Conservation (phyloP, 768 basidiomycete species). For the Leccinum imitatum region DNA sequence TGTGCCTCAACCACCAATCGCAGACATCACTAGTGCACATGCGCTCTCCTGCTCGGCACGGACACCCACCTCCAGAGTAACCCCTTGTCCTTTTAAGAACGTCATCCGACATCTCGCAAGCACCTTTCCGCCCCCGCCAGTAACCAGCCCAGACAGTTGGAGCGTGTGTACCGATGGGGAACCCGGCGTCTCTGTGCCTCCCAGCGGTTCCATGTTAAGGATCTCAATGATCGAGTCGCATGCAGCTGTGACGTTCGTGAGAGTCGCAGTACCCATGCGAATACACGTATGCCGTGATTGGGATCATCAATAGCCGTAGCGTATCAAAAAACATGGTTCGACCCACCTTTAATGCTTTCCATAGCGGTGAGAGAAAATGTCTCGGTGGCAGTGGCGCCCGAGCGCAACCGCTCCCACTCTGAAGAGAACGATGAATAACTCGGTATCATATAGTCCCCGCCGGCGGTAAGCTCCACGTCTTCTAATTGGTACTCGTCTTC, state of each 20-base stretch:
- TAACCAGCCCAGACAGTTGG: slow-evolving; percentile 87
- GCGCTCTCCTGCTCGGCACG: slow-evolving; percentile 89
- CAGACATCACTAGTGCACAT: slow-evolving; percentile 84
- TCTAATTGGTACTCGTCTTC: slow-evolving; percentile 98
- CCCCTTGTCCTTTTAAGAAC: slow-evolving; percentile 83
- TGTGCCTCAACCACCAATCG: slow-evolving; percentile 65
- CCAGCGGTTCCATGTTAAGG: slow-evolving; percentile 94
- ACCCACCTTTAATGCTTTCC: slow-evolving; percentile 90
- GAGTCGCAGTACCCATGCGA: slow-evolving; percentile 12
- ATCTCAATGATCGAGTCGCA: slow-evolving; percentile 96
- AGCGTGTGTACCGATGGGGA: slow-evolving; percentile 91
- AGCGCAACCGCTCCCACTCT: slow-evolving; percentile 92
- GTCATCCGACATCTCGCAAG: slow-evolving; percentile 96
- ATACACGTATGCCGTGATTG: slow-evolving; percentile 15
- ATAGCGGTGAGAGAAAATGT: slow-evolving; percentile 91
- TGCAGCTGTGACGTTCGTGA: slow-evolving; percentile 58
- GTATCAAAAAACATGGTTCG: slow-evolving; percentile 8
- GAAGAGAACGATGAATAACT: slow-evolving; percentile 87
- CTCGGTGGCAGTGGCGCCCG: slow-evolving; percentile 79
- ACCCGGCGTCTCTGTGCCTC: slow-evolving; percentile 81
- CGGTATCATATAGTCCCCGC: slow-evolving; percentile 94
- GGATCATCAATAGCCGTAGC: slow-evolving; percentile 18
- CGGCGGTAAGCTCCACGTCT: slow-evolving; percentile 90
- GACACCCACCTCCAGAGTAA: slow-evolving; percentile 88
- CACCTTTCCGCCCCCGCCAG: slow-evolving; percentile 94